Percentiles rank a stretch among this genome's conserved stretches.
Evolutionary conservation across 2,329 filamentous ascomycete species (phyloP).

Genomic region (Clonostachys rosea): DNA sequence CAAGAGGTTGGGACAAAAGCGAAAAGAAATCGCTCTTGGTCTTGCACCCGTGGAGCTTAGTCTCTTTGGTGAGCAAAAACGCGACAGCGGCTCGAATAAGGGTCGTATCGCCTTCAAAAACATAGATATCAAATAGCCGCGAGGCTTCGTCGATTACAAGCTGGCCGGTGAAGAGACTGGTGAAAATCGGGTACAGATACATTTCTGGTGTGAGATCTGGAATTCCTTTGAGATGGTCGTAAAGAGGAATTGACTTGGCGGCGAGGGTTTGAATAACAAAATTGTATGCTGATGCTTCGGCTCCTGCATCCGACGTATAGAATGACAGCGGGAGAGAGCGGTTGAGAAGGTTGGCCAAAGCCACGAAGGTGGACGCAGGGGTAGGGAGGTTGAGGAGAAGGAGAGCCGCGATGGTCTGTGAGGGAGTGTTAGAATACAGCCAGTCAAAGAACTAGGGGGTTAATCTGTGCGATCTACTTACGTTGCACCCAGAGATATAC

Average conservation of each 20-base stretch:
- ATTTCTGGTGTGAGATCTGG: slow-evolving; percentile 38
- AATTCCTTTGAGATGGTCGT: slow-evolving; percentile 56
- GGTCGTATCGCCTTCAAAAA: slow-evolving; percentile 74
- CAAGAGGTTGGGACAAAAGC: not conserved
- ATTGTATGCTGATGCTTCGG: slow-evolving; percentile 64
- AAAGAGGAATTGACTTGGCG: slow-evolving; percentile 59
- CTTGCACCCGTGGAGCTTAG: slow-evolving; percentile 41
- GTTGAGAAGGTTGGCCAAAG: slow-evolving; percentile 74
- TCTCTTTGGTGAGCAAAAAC: slow-evolving; percentile 51
- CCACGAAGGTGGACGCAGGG: slow-evolving; percentile 61
- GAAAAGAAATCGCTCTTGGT: slow-evolving; percentile 33
- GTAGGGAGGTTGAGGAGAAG: slow-evolving; percentile 67
- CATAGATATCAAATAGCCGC: slow-evolving; percentile 76
- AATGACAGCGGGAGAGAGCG: slow-evolving; percentile 71
- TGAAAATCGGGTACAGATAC: slow-evolving; percentile 59
- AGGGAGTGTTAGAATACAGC: slow-evolving; percentile 8
- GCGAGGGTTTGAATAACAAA: slow-evolving; percentile 63
- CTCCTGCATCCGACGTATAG: slow-evolving; percentile 64
- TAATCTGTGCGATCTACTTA: slow-evolving; percentile 34
- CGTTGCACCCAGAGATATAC: slow-evolving; percentile 70
- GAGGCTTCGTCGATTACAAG: slow-evolving; percentile 66
- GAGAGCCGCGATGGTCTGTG: slow-evolving; percentile 65
- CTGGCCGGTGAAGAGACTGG: slow-evolving; percentile 57
- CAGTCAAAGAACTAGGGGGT: not conserved
- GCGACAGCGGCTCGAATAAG: slow-evolving; percentile 69